A percentile compares a stretch with the other conserved stretches of the same genome.
Conservation (phyloP, 306 rosid genomes). For the Cicer bijugum region DNA sequence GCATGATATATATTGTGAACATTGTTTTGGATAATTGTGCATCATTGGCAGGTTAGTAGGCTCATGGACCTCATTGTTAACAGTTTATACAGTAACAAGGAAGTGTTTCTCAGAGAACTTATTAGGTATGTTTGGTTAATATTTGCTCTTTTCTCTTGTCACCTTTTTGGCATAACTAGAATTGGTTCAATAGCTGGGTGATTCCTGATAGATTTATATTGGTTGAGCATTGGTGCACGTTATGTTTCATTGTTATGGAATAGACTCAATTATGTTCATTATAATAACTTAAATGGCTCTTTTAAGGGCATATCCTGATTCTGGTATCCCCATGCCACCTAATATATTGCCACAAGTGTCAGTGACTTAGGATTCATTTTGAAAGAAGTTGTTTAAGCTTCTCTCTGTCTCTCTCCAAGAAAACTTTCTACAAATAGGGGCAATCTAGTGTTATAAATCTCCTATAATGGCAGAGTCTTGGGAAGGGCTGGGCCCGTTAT, state of each 20-base stretch:
- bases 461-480: background rate
- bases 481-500: background rate
- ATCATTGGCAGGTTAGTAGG: conserved; percentile 76
- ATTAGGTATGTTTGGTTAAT: conserved; percentile 60
- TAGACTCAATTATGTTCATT: background rate
- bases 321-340: background rate
- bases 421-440: background rate
- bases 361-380: background rate
- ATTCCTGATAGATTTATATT: background rate
- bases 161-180: background rate
- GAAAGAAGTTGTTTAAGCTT: background rate
- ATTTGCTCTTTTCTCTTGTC: conserved; percentile 2
- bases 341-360: background rate
- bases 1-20: conserved; percentile 9
- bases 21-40: conserved; percentile 25
- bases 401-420: background rate
- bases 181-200: conserved; percentile 7
- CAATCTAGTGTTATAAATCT: background rate
- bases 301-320: background rate
- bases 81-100: conserved; percentile 97
- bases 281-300: background rate
- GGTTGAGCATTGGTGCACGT: background rate
- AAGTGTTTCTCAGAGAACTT: conserved; percentile 95
- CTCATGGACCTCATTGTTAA: conserved; percentile 98
- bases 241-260: background rate